A percentile compares a stretch with the other conserved stretches of the same genome.
phyloP scores from a whole-genome alignment of 495 filamentous ascomycete species.

The Hyaloscypha finlandica region DNA sequence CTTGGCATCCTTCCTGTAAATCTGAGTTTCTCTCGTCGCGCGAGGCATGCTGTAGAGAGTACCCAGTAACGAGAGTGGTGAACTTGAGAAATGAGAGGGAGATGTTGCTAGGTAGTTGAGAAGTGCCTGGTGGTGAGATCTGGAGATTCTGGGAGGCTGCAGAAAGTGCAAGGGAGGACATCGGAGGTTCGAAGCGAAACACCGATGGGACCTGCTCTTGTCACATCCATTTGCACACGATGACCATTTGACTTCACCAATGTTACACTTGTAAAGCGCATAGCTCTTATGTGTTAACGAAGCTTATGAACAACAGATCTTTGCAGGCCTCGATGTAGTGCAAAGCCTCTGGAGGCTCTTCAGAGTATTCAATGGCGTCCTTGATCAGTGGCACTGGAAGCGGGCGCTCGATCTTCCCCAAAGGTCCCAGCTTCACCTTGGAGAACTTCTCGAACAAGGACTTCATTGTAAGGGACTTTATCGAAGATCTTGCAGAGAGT shows the following conservation, averaged over 20 bases:
- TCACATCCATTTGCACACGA: neutral
- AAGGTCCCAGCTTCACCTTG: constrained; percentile 77
- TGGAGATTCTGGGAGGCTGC: constrained; percentile 23
- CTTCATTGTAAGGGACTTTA: constrained; percentile 97
- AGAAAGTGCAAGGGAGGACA: constrained; percentile 15
- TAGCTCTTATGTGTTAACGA: neutral
- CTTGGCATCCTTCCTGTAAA: constrained; percentile 66
- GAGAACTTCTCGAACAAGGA: constrained; percentile 89
- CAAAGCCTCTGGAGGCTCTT: constrained; percentile 1
- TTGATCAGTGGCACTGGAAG: constrained; percentile 41
- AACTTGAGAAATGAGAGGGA: neutral
- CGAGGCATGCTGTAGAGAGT: constrained; percentile 21
- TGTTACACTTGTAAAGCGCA: neutral
- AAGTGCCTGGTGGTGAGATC: neutral
- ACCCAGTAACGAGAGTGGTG: neutral
- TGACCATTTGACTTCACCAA: neutral
- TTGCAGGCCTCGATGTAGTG: constrained; percentile 28
- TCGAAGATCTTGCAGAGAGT: constrained; percentile 87
- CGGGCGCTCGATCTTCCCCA: constrained; percentile 69
- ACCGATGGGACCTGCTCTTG: neutral
- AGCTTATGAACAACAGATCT: constrained; percentile 2
- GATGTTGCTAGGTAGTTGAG: constrained; percentile 3
- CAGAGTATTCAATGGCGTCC: constrained; percentile 14
- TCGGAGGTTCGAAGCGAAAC: neutral
- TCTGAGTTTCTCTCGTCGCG: constrained; percentile 36